Base-by-base conservation (phyloP, 2,329 filamentous ascomycete genomes). In the Trichoderma citrinoviride region DNA sequence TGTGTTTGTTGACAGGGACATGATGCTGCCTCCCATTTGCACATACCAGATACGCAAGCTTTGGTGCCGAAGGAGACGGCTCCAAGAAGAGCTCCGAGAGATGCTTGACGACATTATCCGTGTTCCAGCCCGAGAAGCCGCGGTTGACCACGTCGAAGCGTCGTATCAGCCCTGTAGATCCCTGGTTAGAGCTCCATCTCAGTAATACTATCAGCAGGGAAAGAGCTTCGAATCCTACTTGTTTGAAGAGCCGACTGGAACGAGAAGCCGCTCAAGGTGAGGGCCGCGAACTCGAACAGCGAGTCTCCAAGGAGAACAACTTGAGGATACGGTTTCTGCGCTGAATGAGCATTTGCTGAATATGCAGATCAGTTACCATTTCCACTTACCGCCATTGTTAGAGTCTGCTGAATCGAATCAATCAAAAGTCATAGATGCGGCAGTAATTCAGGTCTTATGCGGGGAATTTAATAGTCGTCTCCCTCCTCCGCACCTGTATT, bases 301-400 rank as follows among this genome's bases (percentile, higher is more conserved):
- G 92, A 96, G 78, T 98, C 95, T 62, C 94, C 94, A 67, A 98
- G 90, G 25, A 98, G 86, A 67, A 98, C 81, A 70, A 93, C 82
- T 73, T 93, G 91, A 55, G 89, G 87, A 71, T 90, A 90, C 1
- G 85, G 79, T 46, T 76, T 76, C 82, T 85, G 49, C 25, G 14
- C 6, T 14, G 21, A 19, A 46, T 64, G 33, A 57, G 44, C 5
- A 8, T 52, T 23, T 52, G n/a, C 10, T 27, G 5, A 27, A 37
- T 12, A 25, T 37, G 14, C 10, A 5, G 14, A 15, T 14, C 3
- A 3, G 8, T 27, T 5, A 4, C 6, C 3, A 25, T 8, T 37
- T 37, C n/a, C 19, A 65, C 57, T 69, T 65, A 73, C 72, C 37
- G 71, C 68, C 71, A 74, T 65, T 12, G 6, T 3, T 2, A 33